Evolutionary conservation across 192 early-diverging fungal genomes (phyloP), one percentile per base, ranked within the genome.

Genomic region (Phlyctochytrium planicorne): DNA sequence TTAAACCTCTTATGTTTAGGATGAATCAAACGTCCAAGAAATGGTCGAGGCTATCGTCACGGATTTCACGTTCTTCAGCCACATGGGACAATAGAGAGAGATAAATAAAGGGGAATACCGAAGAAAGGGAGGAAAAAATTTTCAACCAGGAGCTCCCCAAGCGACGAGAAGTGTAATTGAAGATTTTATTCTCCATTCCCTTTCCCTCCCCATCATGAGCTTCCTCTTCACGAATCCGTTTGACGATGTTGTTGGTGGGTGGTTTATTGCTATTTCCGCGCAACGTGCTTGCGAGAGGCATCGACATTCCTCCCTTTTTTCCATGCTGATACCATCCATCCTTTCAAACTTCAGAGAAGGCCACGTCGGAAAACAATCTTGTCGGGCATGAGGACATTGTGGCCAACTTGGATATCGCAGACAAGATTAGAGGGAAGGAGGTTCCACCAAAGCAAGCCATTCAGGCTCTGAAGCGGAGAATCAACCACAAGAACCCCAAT

Each of bases 401-500:
- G 2, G 68, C 87, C 0, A 87, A 89, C 64, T 81, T 97, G 34
- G 95, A 98, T 65, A 94, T 99, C 72, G 90, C 88, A 50, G 97
- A 99, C 81, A 88, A 90, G 74, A 88, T 99, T 62, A 90, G 95
- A 64, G 87, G 89, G 69, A 97, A 97, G 75, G 70, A 80, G 37
- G 70, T 72, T 27, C 70, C 83, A 27, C 78, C 93, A 66, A 93
- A 92, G 71, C 84, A 92, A 6, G 91, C 90, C 3, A 82, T 86
- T 53, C 76, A 79, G 27, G 77, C 88, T 24, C 82, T 99, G 34
- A 94, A 93, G 68, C 80, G 88, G 72, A 80, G 94, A 30, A 72
- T 99, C 52, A 76, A 80, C n/a, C 89, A 92, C 77, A 85, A 85
- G 60, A 99, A 98, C 72, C 96, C 96, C 23, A 97, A 98, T 72